Conservation (phyloP, 805 yeast species). For the Spathaspora hagerdaliae region DNA sequence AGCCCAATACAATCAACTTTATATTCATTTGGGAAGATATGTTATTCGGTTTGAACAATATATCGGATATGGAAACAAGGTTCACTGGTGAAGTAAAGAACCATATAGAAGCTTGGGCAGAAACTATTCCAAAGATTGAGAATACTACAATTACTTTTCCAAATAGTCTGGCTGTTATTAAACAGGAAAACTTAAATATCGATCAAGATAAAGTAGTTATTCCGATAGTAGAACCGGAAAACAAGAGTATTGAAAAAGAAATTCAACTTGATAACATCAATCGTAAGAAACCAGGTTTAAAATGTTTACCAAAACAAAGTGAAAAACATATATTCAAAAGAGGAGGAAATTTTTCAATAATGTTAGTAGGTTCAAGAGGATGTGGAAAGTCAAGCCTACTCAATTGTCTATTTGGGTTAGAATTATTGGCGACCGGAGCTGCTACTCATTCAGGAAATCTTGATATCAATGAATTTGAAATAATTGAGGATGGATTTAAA, state of each 20-base stretch:
- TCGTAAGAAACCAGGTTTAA: conserved; percentile 14
- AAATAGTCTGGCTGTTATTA: too few relatives aligned
- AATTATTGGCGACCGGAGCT: conserved; percentile 16
- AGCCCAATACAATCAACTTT: too few relatives aligned
- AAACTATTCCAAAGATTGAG: too few relatives aligned
- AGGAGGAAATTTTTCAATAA: conserved; percentile 33
- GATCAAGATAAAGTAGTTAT: too few relatives aligned
- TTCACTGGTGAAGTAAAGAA: too few relatives aligned
- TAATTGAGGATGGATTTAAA: conserved; percentile 57
- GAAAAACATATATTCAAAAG: conserved; percentile 17
- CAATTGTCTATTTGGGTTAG: conserved; percentile 66
- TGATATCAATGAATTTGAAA: conserved; percentile 38
- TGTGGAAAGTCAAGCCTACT: conserved; percentile 72
- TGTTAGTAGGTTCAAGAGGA: conserved; percentile 35
- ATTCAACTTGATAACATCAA: background rate
- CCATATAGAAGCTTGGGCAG: too few relatives aligned
- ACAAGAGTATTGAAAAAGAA: background rate
- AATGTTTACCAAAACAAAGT: conserved; percentile 27
- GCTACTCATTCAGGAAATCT: conserved; percentile 15
- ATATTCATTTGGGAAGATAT: too few relatives aligned
- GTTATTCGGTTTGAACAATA: too few relatives aligned
- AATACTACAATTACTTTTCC: too few relatives aligned
- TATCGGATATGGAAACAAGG: too few relatives aligned
- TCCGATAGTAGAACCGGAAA: too few relatives aligned
- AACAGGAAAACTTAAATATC: too few relatives aligned